phyloP scores from a whole-genome alignment of 106 monocot genomes.

The Dioscorea dumetorum region DNA sequence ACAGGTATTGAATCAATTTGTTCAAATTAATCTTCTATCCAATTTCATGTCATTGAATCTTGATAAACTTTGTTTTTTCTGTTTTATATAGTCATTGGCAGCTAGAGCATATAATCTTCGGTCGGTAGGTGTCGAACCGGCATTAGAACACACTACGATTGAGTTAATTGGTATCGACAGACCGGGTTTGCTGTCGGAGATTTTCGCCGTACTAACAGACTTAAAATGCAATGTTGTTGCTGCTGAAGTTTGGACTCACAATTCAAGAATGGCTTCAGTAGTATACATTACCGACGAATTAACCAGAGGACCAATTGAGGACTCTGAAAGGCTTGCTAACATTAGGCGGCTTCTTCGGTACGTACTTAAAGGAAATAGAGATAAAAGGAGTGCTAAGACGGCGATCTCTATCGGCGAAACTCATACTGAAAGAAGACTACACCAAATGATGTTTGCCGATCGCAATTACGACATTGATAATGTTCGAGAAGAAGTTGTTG shows the following conservation, averaged over 20 bases:
- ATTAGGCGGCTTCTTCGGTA: constrained; percentile 71
- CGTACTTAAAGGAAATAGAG: constrained; percentile 72
- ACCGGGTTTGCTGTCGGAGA: constrained; percentile 87
- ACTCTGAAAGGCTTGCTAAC: constrained; percentile 56
- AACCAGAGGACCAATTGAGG: constrained; percentile 44
- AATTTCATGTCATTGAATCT: too few relatives aligned
- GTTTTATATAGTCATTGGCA: constrained; percentile 46
- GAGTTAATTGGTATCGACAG: constrained; percentile 85
- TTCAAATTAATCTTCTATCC: neutral
- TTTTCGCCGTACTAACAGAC: constrained; percentile 68
- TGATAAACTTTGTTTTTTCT: too few relatives aligned
- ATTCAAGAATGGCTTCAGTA: constrained; percentile 65
- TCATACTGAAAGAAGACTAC: constrained; percentile 83
- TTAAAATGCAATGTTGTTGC: constrained; percentile 81
- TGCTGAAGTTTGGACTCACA: constrained; percentile 94
- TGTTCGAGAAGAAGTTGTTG: constrained; percentile 6
- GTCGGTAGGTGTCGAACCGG: constrained; percentile 51
- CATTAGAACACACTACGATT: constrained; percentile 61
- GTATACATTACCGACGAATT: constrained; percentile 75
- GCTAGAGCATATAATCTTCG: constrained; percentile 45
- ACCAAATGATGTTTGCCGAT: constrained; percentile 96
- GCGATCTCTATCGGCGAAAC: constrained; percentile 43
- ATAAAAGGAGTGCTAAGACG: constrained; percentile 50
- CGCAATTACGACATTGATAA: constrained; percentile 54
- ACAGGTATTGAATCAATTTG: constrained; percentile 34